A percentile compares a stretch with the other conserved stretches of the same genome.
Conservation (phyloP, 169 alveolate genomes). For the Cryptosporidium sp. region DNA sequence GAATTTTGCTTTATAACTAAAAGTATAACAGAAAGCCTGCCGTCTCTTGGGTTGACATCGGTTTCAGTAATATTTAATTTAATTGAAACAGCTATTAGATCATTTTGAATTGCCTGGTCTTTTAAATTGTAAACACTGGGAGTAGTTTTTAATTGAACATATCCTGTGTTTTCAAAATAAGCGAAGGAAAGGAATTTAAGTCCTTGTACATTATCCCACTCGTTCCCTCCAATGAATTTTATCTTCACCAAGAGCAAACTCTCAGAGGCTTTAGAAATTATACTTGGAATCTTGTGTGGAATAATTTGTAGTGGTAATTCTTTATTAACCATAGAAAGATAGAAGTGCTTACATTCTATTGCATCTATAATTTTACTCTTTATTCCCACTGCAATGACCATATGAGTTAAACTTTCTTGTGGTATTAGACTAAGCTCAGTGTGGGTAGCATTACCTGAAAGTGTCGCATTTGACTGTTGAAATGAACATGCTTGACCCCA, state of each 20-base stretch:
- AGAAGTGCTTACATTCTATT: conserved; percentile 16
- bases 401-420: conserved; percentile 13
- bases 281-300: conserved; percentile 12
- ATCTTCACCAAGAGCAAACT: not conserved
- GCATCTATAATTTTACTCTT: conserved; percentile 18
- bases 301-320: conserved; percentile 41
- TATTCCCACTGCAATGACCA: conserved; percentile 48
- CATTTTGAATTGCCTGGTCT: not conserved
- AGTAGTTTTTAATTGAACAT: conserved; percentile 6
- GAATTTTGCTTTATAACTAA: not conserved
- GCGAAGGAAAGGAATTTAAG: conserved; percentile 27
- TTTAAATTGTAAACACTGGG: conserved; percentile 6
- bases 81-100: conserved; percentile 19
- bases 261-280: conserved; percentile 7
- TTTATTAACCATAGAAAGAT: not conserved
- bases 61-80: conserved; percentile 11
- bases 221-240: conserved; percentile 25
- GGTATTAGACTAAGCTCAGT: conserved; percentile 32
- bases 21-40: conserved; percentile 15
- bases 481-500: conserved; percentile 75
- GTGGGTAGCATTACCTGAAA: conserved; percentile 49
- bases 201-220: conserved; percentile 6
- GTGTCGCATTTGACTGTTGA: conserved; percentile 58
- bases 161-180: conserved; percentile 51
- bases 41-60: conserved; percentile 17